Conservation (phyloP, 2,329 filamentous ascomycete genomes). For the Fusarium gaditjirri region DNA sequence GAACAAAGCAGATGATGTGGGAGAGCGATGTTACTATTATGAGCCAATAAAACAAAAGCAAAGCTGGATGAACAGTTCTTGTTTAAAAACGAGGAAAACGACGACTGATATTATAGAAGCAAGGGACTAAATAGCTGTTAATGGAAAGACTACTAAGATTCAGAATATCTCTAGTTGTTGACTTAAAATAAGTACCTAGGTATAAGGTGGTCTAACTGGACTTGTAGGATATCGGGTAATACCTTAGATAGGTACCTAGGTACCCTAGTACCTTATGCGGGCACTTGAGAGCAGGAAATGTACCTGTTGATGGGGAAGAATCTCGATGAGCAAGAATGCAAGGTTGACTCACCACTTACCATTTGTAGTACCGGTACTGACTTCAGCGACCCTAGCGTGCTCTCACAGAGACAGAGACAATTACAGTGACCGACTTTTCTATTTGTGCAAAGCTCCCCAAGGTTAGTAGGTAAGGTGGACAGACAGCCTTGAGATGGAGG, state of each 20-base stretch:
- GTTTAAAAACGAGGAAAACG: background rate
- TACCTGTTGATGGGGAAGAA: background rate
- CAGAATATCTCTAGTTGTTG: background rate
- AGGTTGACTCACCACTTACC: background rate
- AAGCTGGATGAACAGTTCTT: background rate
- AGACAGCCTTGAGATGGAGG: background rate
- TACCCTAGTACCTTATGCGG: background rate
- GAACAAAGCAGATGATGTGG: background rate
- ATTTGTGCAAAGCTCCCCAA: background rate
- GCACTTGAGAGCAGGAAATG: background rate
- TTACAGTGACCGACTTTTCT: background rate
- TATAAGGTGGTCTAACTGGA: background rate
- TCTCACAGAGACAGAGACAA: background rate
- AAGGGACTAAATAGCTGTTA: too few species aligned
- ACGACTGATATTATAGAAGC: background rate
- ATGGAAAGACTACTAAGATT: background rate
- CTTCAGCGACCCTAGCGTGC: too few species aligned
- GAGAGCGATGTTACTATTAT: background rate
- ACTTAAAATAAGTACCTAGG: too few species aligned
- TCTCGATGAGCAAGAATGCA: constrained; percentile 18
- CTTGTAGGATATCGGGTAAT: background rate
- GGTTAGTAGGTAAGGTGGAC: background rate
- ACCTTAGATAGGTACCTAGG: background rate
- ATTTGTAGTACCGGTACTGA: background rate
- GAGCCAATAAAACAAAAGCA: background rate